Conservation (phyloP, 2,329 filamentous ascomycete genomes). For the Periconia digitata region DNA sequence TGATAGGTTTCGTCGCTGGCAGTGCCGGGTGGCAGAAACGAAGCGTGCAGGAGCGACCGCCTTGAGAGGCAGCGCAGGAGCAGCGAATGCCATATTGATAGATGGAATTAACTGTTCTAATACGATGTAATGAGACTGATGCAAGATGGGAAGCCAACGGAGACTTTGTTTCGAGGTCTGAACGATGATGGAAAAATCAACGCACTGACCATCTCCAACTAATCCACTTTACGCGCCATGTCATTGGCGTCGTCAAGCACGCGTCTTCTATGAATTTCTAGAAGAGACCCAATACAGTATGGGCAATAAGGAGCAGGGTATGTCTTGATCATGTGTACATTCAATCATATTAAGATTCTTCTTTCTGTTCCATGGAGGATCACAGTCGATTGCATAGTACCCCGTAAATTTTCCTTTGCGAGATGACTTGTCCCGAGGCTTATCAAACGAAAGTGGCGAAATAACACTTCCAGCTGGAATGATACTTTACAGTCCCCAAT, state of each 20-base stretch:
- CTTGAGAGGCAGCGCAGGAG: conserved; percentile 35
- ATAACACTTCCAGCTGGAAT: not conserved
- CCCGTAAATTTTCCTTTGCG: too few relatives aligned
- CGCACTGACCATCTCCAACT: conserved; percentile 11
- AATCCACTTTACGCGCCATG: conserved; percentile 12
- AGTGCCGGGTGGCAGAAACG: conserved; percentile 30
- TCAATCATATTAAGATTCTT: not conserved
- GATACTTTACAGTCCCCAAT: not conserved
- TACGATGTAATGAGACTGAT: conserved; percentile 8
- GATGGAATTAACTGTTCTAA: not conserved
- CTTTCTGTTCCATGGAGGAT: too few relatives aligned
- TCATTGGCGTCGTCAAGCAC: conserved; percentile 22
- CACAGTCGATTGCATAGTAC: too few relatives aligned
- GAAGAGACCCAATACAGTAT: too few relatives aligned
- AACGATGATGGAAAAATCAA: conserved; percentile 14
- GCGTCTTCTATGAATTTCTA: conserved; percentile 29
- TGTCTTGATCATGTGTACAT: not conserved
- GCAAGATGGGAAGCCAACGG: conserved; percentile 3
- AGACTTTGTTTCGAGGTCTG: conserved; percentile 2
- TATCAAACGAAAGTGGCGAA: not conserved
- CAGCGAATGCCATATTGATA: conserved; percentile 36
- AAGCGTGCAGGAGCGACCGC: conserved; percentile 35
- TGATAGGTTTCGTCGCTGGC: conserved; percentile 34
- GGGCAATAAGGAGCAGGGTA: too few relatives aligned
- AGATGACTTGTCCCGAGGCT: not conserved